Conservation (phyloP, 345 rosid species). For the Microcos paniculata region DNA sequence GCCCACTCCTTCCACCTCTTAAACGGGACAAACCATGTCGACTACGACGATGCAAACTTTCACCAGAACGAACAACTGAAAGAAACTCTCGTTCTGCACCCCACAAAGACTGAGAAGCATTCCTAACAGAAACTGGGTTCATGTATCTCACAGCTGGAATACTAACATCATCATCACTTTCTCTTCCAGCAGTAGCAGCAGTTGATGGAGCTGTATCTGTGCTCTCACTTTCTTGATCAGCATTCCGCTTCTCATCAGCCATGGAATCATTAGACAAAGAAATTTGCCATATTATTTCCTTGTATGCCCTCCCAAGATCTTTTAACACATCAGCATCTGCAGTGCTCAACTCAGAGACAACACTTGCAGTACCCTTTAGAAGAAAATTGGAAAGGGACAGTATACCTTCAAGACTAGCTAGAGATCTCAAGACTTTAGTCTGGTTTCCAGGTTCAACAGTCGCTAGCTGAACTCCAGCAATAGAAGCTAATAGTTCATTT, state of each 20-base stretch:
- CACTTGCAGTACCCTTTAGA: slow-evolving; percentile 73
- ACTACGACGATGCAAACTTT: slow-evolving; percentile 73
- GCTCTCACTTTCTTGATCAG: slow-evolving; percentile 58
- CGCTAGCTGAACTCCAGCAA: slow-evolving; percentile 63
- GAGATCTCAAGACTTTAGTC: slow-evolving; percentile 58
- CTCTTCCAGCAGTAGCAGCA: slow-evolving; percentile 69
- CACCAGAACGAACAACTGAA: slow-evolving; percentile 77
- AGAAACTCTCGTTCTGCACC: slow-evolving; percentile 78
- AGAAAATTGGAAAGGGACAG: slow-evolving; percentile 74
- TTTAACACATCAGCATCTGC: slow-evolving; percentile 90
- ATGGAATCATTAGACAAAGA: slow-evolving; percentile 69
- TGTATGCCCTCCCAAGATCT: slow-evolving; percentile 75
- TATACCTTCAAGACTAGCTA: slow-evolving; percentile 77
- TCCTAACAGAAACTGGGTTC: slow-evolving; percentile 76
- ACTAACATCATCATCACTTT: slow-evolving; percentile 76
- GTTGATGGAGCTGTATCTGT: slow-evolving; percentile 55
- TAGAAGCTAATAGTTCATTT: slow-evolving; percentile 49
- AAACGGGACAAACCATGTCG: slow-evolving; percentile 83
- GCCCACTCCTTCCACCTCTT: slow-evolving; percentile 85
- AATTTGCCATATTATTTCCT: slow-evolving; percentile 84
- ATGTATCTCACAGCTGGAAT: slow-evolving; percentile 68
- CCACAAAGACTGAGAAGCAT: slow-evolving; percentile 73
- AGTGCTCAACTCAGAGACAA: slow-evolving; percentile 77
- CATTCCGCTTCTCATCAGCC: slow-evolving; percentile 60
- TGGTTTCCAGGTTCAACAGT: slow-evolving; percentile 54